Evolutionary conservation across 2,329 filamentous ascomycete genomes (phyloP).

Genomic region (Colletotrichum cordylinicola): DNA sequence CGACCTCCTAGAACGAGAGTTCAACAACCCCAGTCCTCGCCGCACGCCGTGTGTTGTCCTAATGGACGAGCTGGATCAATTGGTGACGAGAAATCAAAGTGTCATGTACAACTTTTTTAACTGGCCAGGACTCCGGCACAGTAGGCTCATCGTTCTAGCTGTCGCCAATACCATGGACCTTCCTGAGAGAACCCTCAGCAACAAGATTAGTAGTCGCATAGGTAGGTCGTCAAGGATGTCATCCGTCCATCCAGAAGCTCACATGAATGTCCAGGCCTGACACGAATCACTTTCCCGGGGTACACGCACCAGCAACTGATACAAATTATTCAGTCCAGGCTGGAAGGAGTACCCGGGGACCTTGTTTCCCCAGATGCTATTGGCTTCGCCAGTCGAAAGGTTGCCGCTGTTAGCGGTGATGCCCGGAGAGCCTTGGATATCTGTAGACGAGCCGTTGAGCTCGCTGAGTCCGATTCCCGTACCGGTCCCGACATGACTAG

Average conservation of each 20-base stretch:
- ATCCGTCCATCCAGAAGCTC: background rate
- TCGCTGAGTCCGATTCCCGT: constrained; percentile 77
- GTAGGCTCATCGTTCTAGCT: constrained; percentile 91
- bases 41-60: constrained; percentile 94
- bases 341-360: constrained; percentile 85
- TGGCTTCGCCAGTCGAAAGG: constrained; percentile 95
- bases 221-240: constrained; percentile 40
- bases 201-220: constrained; percentile 95
- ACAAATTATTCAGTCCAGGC: constrained; percentile 94
- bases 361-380: constrained; percentile 93
- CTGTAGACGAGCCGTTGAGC: constrained; percentile 91
- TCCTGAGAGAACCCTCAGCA: constrained; percentile 92
- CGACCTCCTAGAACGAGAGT: constrained; percentile 89
- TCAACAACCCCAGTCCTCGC: constrained; percentile 87
- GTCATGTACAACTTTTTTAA: constrained; percentile 99
- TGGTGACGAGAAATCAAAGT: constrained; percentile 98
- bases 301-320: constrained; percentile 98
- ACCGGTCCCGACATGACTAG: constrained; percentile 45
- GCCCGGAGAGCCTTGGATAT: constrained; percentile 93
- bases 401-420: constrained; percentile 94
- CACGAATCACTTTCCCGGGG: constrained; percentile 94
- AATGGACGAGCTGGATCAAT: constrained; percentile 98
- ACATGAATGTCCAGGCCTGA: constrained; percentile 60
- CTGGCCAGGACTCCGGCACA: constrained; percentile 92
- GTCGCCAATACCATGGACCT: constrained; percentile 99